phyloP scores from a whole-genome alignment of 1,139 yeast genomes.

The Kurtzmaniella quercitrusa region DNA sequence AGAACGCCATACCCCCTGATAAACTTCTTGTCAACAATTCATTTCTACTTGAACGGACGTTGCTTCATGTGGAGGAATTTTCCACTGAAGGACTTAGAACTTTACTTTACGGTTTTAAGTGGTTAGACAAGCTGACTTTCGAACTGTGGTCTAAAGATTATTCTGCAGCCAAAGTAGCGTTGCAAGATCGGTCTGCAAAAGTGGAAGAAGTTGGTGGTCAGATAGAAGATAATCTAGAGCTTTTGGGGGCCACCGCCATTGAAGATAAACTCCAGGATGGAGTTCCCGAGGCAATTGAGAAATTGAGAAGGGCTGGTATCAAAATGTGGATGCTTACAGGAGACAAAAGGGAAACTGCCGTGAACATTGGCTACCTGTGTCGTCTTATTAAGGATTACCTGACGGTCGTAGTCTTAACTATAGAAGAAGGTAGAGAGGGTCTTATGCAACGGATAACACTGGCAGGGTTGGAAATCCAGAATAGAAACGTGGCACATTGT shows the following conservation, averaged over 20 bases:
- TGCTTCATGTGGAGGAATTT: constrained; percentile 88
- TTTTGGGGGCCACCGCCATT: constrained; percentile 93
- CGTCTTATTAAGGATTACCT: constrained; percentile 90
- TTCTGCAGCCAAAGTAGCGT: constrained; percentile 71
- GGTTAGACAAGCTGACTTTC: constrained; percentile 60
- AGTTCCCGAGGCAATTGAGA: constrained; percentile 90
- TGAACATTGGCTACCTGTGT: constrained; percentile 94
- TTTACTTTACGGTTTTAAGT: constrained; percentile 72
- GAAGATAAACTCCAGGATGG: constrained; percentile 97
- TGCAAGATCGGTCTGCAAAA: constrained; percentile 59
- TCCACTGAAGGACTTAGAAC: constrained; percentile 95
- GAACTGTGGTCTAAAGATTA: constrained; percentile 64
- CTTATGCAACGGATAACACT: constrained; percentile 54
- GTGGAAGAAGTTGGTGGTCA: constrained; percentile 71
- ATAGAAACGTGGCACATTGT: constrained; percentile 82
- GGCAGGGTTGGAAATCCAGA: constrained; percentile 55
- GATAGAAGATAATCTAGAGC: constrained; percentile 61
- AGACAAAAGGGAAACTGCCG: constrained; percentile 96
- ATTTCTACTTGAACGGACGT: constrained; percentile 73
- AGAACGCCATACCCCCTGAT: constrained; percentile 51
- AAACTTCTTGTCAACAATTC: constrained; percentile 67
- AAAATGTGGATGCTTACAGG: constrained; percentile 98
- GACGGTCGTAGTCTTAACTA: constrained; percentile 71
- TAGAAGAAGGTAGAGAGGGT: constrained; percentile 50
- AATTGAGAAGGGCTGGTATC: constrained; percentile 87